Base-by-base conservation (phyloP, 176 grass and related monocot genomes). In the Rhipidocladum racemiflorum region DNA sequence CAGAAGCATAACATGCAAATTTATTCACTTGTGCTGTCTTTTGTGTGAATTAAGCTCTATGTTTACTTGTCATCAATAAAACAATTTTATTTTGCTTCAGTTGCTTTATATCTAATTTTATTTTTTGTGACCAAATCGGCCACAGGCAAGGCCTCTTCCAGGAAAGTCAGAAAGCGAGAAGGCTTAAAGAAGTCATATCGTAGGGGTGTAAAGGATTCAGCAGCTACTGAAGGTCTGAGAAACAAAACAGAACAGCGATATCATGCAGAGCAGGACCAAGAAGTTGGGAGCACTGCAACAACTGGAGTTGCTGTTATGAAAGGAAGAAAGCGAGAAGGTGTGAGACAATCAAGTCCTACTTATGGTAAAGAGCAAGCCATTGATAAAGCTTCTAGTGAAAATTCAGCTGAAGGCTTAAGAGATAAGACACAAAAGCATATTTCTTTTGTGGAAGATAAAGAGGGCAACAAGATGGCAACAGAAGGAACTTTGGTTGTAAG, bases 101-200 rank as follows among this genome's bases (percentile, higher is more conserved):
- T 61, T 78, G 38, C 65, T 44, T 44, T 66, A 21, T 40, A 68
- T 48, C 43, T 83, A 28, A 82, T 61, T 78, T 67, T 21, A 28
- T 54, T 55, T 72, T 78, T 9, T 55, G 45, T 56, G 42, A 67
- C 38, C 32, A 50, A 72, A 44, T 39, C 61, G 64, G 43, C 64
- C 74, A 73, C 59, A 89, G 44, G 27, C 28, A 86, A 60, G 48
- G 54, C 61, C 57, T 87, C 84, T 46, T 54, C 73, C 74, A 81
- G 65, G 34, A 85, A 89, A 83, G 70, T 11, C 46, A 82, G 38
- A 81, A 86, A 84, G 56, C 70, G 32, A 74, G 27, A 83, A 79
- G 66, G 71, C 70, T 32, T 61, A 60, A 83, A 67, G 53, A 28
- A 13, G 39, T 48, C n/a, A 35, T 40, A 9, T n/a, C 35, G 8